A percentile compares a stretch with the other conserved stretches of the same genome.
phyloP scores from a whole-genome alignment of 192 early-diverging fungal genomes.

The Coemansia sp. region DNA sequence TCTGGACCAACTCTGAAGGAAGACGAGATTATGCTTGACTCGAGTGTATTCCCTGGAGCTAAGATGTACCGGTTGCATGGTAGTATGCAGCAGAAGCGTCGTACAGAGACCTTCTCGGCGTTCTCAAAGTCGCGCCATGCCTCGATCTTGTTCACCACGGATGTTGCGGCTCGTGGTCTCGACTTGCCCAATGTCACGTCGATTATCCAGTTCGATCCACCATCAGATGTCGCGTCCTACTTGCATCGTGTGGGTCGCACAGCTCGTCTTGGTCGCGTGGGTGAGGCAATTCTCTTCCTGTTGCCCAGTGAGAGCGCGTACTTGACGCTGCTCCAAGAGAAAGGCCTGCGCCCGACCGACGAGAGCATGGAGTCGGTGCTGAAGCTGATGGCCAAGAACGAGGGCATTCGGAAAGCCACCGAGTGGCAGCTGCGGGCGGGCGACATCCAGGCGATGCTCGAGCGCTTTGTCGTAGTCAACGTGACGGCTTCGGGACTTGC shows the following conservation, averaged over 20 bases:
- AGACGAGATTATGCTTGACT: slow-evolving; percentile 47
- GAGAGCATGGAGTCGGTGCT: slow-evolving; percentile 61
- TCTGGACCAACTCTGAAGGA: slow-evolving; percentile 34
- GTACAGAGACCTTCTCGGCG: slow-evolving; percentile 71
- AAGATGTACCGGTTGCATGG: slow-evolving; percentile 87
- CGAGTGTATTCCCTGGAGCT: slow-evolving; percentile 65
- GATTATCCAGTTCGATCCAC: slow-evolving; percentile 97
- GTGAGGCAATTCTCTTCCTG: slow-evolving; percentile 83
- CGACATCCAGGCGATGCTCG: slow-evolving; percentile 48
- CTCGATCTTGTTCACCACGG: slow-evolving; percentile 91
- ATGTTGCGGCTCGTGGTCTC: slow-evolving; percentile 96
- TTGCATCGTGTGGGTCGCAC: slow-evolving; percentile 97
- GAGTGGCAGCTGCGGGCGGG: slow-evolving; percentile 53
- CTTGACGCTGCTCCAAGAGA: slow-evolving; percentile 63
- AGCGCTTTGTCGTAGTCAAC: slow-evolving; percentile 43
- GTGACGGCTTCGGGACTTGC: slow-evolving; percentile 57
- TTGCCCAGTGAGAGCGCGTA: slow-evolving; percentile 87
- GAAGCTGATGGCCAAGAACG: slow-evolving; percentile 57
- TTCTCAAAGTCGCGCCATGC: slow-evolving; percentile 62
- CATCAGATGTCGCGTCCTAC: slow-evolving; percentile 91
- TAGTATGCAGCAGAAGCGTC: slow-evolving; percentile 75
- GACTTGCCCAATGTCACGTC: slow-evolving; percentile 91
- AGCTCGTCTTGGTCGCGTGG: slow-evolving; percentile 87
- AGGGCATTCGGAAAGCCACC: slow-evolving; percentile 31
- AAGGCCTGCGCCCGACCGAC: slow-evolving; percentile 65